Evolutionary conservation across 1,284 basidiomycete genomes (phyloP), one percentile per base, ranked within the genome.

Genomic region (Puccinia horiana): DNA sequence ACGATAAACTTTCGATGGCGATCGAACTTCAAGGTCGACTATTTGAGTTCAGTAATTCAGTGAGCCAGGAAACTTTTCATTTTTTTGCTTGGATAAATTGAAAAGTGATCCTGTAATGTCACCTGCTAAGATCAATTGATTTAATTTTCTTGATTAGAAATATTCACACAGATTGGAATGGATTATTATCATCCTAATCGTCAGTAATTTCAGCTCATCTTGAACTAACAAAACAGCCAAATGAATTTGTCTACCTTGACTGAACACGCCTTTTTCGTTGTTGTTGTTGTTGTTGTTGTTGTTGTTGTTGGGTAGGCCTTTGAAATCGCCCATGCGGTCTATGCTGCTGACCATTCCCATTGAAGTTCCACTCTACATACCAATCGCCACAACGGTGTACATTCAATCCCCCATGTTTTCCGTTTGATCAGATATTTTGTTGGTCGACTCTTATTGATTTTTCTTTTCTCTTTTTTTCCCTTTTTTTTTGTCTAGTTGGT

Each of bases 121-220:
- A 2, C 29, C 37, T 2, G 32, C 54, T 35, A 35, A 37, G 23
- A n/a, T 32, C 16, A 40, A 11, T 18, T 49, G 9, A 32, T 47
- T 52, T 26, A 35, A 61, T 35, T 20, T 61, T 16, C 16, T 2
- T 61, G 9, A 56, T 52, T 44, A 80, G 77, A 80, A 80, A 80
- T 80, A 80, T 61, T 80, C 77, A 23, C 77, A 80, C 56, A 40
- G 77, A 69, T 32, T 80, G 35, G 77, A 80, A 73, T 80, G 77
- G 77, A 72, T 80, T 52, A 80, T 80, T 32, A 80, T 80, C 32
- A 54, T 80, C 44, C 77, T 80, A 40, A 80, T 80, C 44, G 77
- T 80, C 5, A 80, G 77, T 70, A 18, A 47, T 79, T 52, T 20
- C 49, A 12, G 11, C 20, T 52, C 12, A 16, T 12, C 20, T 20